Conservation (phyloP, 208 protist genomes). For the Leishmania amazonensis region DNA sequence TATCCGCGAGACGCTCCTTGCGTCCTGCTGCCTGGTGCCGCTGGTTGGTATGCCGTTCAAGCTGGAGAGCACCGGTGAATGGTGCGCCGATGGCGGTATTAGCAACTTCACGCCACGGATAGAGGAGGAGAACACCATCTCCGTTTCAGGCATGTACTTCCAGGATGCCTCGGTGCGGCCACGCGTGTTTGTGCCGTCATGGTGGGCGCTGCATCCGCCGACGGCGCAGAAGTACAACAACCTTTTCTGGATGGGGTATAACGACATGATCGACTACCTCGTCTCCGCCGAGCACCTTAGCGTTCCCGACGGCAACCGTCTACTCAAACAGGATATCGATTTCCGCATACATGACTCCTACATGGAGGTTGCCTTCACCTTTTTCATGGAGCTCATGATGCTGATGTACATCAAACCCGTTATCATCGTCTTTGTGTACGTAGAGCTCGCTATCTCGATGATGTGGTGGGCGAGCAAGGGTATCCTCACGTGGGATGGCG, state of each 20-base stretch:
- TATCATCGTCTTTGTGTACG: slow-evolving; percentile 56
- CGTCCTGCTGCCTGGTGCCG: slow-evolving; percentile 76
- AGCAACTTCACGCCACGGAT: slow-evolving; percentile 69
- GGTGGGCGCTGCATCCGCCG: slow-evolving; percentile 75
- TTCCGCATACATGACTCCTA: slow-evolving; percentile 39
- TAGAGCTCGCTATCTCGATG: slow-evolving; percentile 56
- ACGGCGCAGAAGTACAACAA: slow-evolving; percentile 44
- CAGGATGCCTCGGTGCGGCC: slow-evolving; percentile 68
- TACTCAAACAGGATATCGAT: slow-evolving; percentile 50
- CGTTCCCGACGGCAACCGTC: slow-evolving; percentile 22
- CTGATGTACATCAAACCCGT: slow-evolving; percentile 59
- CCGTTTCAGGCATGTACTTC: slow-evolving; percentile 85
- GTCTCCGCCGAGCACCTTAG: slow-evolving; percentile 40
- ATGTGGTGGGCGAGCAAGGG: slow-evolving; percentile 25
- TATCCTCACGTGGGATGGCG: slow-evolving; percentile 21
- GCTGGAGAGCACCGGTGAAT: slow-evolving; percentile 60
- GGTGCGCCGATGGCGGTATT: slow-evolving; percentile 76
- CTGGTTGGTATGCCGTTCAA: slow-evolving; percentile 75
- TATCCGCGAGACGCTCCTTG: slow-evolving; percentile 55
- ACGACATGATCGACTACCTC: slow-evolving; percentile 79
- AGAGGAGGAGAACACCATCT: slow-evolving; percentile 58
- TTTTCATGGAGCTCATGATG: slow-evolving; percentile 50
- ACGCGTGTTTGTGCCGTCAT: slow-evolving; percentile 66
- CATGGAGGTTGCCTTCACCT: slow-evolving; percentile 34
- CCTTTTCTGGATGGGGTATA: slow-evolving; percentile 83